Percentiles rank a stretch among this genome's conserved stretches.
Conservation (phyloP, 2,329 filamentous ascomycete genomes). For the Paracoccidioides brasiliensis region DNA sequence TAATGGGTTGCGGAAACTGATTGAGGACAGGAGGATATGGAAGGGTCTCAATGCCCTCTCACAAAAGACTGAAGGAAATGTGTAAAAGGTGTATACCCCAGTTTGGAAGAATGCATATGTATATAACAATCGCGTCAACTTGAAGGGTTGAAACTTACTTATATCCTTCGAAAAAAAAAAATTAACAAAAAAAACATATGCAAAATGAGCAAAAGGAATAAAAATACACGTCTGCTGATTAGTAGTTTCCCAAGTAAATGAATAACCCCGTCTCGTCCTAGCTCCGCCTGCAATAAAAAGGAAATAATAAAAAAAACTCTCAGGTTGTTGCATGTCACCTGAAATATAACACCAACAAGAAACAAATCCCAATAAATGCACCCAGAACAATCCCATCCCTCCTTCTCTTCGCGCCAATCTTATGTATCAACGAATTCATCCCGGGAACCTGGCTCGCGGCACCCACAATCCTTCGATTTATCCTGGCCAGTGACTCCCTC, state of each 20-base stretch:
- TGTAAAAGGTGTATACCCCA: constrained; percentile 3
- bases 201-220: constrained; percentile 2
- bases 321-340: constrained; percentile 34
- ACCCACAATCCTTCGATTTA: constrained; percentile 79
- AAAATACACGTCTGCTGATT: neutral
- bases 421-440: constrained; percentile 78
- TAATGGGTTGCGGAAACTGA: constrained; percentile 28
- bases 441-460: constrained; percentile 87
- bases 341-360: constrained; percentile 72
- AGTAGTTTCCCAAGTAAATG: neutral
- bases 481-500: constrained; percentile 72
- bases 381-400: constrained; percentile 91
- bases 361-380: constrained; percentile 81
- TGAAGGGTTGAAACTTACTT: neutral
- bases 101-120: neutral
- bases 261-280: neutral
- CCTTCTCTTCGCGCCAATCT: constrained; percentile 89
- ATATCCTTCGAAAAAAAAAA: neutral
- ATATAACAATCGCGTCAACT: neutral
- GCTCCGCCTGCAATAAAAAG: neutral
- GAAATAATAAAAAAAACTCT: neutral
- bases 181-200: neutral
- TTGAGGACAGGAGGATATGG: constrained; percentile 25
- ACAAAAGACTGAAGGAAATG: neutral
- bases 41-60: constrained; percentile 1